phyloP scores from a whole-genome alignment of 139 green algal genomes.

The Helicosporidium sp. region DNA sequence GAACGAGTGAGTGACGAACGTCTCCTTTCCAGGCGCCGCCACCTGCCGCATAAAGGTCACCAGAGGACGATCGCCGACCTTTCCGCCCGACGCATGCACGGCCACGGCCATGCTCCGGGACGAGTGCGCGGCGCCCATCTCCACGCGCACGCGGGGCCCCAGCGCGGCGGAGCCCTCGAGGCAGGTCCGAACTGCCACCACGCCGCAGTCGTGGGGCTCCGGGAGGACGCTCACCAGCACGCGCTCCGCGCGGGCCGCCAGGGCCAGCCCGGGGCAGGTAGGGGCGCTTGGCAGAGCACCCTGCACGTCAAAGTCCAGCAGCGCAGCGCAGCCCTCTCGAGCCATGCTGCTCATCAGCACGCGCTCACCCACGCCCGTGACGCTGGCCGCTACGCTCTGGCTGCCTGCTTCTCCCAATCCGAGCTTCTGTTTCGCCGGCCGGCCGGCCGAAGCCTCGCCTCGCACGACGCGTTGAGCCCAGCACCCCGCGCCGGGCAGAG shows the following conservation, averaged over 20 bases:
- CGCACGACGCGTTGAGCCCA: slow-evolving; percentile 31
- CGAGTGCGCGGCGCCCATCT: slow-evolving; percentile 24
- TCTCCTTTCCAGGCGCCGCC: too few relatives aligned
- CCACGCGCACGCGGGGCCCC: slow-evolving; percentile 6
- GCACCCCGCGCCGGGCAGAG: slow-evolving; percentile 49
- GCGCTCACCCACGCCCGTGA: slow-evolving; percentile 47
- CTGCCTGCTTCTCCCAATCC: neutral
- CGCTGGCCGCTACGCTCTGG: slow-evolving; percentile 27
- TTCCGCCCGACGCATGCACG: too few relatives aligned
- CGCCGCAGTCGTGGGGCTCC: neutral
- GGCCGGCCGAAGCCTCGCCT: neutral
- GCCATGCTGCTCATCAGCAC: slow-evolving; percentile 45
- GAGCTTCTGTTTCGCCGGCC: neutral
- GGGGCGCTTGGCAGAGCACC: too few relatives aligned
- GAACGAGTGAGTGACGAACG: too few relatives aligned
- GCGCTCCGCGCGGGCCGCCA: too few relatives aligned
- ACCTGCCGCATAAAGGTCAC: too few relatives aligned
- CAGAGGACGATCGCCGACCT: too few relatives aligned
- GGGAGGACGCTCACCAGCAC: neutral
- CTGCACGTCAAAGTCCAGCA: too few relatives aligned
- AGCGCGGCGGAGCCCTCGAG: neutral
- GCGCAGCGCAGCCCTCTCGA: slow-evolving; percentile 3
- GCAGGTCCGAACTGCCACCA: neutral
- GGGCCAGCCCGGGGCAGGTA: too few relatives aligned
- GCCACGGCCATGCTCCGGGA: slow-evolving; percentile 31